Conservation (phyloP, 2,329 filamentous ascomycete species). For the Neofusicoccum parvum region DNA sequence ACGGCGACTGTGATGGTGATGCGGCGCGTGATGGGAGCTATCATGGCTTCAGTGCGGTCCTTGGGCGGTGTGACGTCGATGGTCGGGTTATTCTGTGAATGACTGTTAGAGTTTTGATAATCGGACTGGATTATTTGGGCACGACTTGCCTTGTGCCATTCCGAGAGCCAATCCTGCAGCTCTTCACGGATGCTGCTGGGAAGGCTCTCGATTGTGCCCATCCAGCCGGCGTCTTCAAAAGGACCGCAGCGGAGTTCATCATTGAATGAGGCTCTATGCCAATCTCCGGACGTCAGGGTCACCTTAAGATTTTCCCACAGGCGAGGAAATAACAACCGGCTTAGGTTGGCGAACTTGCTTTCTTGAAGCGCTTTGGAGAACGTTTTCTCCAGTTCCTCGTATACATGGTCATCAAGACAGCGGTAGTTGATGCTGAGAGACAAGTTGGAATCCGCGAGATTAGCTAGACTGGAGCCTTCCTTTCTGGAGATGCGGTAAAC, state of each 20-base stretch:
- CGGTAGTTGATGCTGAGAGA: constrained; percentile 75
- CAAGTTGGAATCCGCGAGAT: constrained; percentile 46
- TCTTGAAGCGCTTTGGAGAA: constrained; percentile 52
- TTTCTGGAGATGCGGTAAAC: constrained; percentile 74
- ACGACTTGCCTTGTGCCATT: constrained; percentile 58
- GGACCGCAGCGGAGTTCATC: constrained; percentile 54
- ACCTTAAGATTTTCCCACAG: constrained; percentile 51
- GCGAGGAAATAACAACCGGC: constrained; percentile 55
- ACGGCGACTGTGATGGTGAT: constrained; percentile 91
- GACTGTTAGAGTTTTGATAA: not conserved
- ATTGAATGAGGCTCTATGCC: constrained; percentile 58
- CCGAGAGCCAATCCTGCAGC: constrained; percentile 54
- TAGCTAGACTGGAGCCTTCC: constrained; percentile 33
- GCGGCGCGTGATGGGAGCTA: constrained; percentile 50
- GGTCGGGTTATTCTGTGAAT: constrained; percentile 29
- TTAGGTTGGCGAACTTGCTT: constrained; percentile 50
- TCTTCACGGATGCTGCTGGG: constrained; percentile 46
- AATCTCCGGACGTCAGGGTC: constrained; percentile 50
- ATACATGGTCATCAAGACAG: constrained; percentile 73
- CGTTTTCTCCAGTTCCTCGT: constrained; percentile 47
- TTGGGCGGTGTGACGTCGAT: constrained; percentile 28
- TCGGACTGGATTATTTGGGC: too few relatives aligned
- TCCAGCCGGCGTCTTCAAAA: constrained; percentile 59
- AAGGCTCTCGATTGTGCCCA: constrained; percentile 53
- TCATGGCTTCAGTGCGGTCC: constrained; percentile 31